Evolutionary conservation across 805 yeast species (phyloP), one percentile per base, ranked within the genome.

Genomic region (Candida ponderosae): DNA sequence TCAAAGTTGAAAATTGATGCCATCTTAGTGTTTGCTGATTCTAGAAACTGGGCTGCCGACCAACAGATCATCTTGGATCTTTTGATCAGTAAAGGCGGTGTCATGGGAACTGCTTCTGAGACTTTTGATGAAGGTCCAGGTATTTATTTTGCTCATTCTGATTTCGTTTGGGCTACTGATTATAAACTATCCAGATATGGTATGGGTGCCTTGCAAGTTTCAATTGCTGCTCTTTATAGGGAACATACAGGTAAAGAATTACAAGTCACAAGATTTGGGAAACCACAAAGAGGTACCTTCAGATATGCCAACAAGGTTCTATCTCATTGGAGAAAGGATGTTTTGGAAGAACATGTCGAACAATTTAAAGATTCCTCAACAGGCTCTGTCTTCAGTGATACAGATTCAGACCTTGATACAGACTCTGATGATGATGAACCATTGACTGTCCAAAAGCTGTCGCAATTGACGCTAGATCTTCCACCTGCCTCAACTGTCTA

Each of bases 171-270:
- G 96, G 90, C 95, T 11, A 84, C 96, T 4, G 83, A 86, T 60
- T 86, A 83, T 56, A 76, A 75, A 48, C 66, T 83, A 43, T 76
- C 87, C 15, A 70, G 96, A 56, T 85, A 87, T 55, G 96, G 96
- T 43, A 88, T 87, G 94, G 96, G 96, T 41, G 96, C 96, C 4
- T 68, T 87, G 45, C 95, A 86, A 59, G 88, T 84, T 29, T 81
- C 94, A 17, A 78, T 86, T 52, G 88, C 89, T 39, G 93, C 95
- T 0, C 66, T 87, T 40, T 87, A 78, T 62, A 74, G 79, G 56
- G 94, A 85, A 51, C 87, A 81, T 52, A 85, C 96, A 2, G 95
- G 95, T 40, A 72, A 70, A 45, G 89, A 83, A 48, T 68, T 87
- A 48, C 76, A 78, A 52, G 89, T 83, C 33, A 83, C 82, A 36